Evolutionary conservation across 768 basidiomycete genomes (phyloP), one percentile per base, ranked within the genome.

Genomic region (Candolleomyces aberdarensis): DNA sequence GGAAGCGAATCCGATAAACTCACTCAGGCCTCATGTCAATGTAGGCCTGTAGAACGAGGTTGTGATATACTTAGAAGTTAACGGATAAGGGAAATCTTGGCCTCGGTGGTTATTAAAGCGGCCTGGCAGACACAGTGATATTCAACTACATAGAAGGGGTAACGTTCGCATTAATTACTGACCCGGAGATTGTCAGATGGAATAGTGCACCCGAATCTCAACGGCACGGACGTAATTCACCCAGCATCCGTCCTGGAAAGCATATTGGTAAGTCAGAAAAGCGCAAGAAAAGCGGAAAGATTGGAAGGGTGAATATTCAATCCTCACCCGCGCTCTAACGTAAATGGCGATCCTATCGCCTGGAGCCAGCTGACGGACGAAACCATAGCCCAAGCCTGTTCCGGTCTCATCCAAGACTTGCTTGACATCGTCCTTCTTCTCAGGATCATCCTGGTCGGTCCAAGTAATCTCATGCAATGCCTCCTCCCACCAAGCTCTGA

Each of bases 191-290:
- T 26, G 26, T 65, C 55, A 72, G 0, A 67, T 43, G 6, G 68
- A 67, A 56, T 70, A 73, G 32, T 66, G 68, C 8, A 74, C 61
- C 43, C 71, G 65, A n/a, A 74, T 62, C 47, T 67, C 65, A 19
- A 66, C 68, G 11, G 52, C 53, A 17, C 56, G 40, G 6, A 74
- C 64, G 11, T 66, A 44, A 58, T 73, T 73, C 15, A 32, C 61
- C 73, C 72, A 74, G 4, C 70, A 67, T 36, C 69, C 70, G 59
- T 63, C 71, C 73, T 74, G 54, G 1, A 13, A 36, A 36, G 11
- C 6, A 41, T 32, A 7, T 59, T 29, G 39, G 43, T 3, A 29
- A 20, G 9, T 32, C 5, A 26, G 17, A 46, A 19, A 9, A 9
- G 31, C 20, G 6, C 5, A 13, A 26, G 17, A 46, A 19, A 9